These are phyloP conservation scores for Agapanthus africanus DNA, from an alignment of 106 monocot species.

Conservation along the genomic window DNA sequence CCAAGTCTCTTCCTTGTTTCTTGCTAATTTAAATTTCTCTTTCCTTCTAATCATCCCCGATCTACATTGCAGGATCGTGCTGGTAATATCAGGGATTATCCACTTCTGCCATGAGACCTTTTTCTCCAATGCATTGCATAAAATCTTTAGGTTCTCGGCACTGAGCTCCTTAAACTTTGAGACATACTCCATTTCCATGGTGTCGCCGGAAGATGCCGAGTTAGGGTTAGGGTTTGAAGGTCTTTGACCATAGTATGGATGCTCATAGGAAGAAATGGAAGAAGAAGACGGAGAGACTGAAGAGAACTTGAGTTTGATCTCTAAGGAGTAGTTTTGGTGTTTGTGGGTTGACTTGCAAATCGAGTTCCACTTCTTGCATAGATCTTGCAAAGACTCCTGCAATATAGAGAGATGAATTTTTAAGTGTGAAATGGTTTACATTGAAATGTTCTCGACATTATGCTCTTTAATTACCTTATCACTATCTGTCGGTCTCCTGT, in stretches of 20 bases:
- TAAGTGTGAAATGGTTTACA: background rate
- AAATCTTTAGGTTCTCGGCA: conserved; percentile 70
- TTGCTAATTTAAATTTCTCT: background rate
- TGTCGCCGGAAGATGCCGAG: conserved; percentile 34
- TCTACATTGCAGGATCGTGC: conserved; percentile 60
- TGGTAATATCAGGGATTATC: conserved; percentile 71
- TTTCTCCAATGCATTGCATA: conserved; percentile 66
- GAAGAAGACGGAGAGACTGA: conserved; percentile 30
- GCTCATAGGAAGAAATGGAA: conserved; percentile 26
- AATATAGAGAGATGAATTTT: background rate
- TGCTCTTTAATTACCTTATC: conserved; percentile 26
- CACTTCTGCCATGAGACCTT: conserved; percentile 60
- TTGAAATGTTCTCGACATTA: background rate
- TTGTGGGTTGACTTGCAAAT: conserved; percentile 26
- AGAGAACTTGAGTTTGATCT: conserved; percentile 34
- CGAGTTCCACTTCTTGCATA: conserved; percentile 39
- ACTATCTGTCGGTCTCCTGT: conserved; percentile 7
- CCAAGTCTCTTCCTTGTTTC: conserved; percentile 58
- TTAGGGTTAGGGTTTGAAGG: conserved; percentile 18
- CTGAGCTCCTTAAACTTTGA: conserved; percentile 74
- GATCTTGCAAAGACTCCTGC: conserved; percentile 14
- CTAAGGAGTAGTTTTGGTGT: conserved; percentile 18
- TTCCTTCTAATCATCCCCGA: conserved; percentile 68
- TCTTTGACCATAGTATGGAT: conserved; percentile 8
- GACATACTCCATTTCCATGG: conserved; percentile 28